phyloP scores from a whole-genome alignment of 2,329 filamentous ascomycete genomes.

The Blastomyces gilchristii region DNA sequence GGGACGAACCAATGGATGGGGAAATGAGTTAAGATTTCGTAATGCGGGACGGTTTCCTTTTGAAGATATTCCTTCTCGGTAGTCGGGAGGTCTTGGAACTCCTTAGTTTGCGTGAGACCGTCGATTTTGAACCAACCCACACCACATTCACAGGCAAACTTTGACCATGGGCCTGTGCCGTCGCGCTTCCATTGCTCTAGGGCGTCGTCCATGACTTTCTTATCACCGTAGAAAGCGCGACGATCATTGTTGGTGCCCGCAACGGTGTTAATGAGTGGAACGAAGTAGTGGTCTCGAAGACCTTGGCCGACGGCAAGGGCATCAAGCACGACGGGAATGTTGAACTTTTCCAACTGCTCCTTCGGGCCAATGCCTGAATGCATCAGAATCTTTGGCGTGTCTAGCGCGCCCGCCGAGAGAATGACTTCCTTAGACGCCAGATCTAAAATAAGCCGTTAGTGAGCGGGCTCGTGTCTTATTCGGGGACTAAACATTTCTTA shows the following conservation, averaged over 20 bases:
- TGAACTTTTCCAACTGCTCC: constrained; percentile 31
- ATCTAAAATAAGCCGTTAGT: constrained; percentile 14
- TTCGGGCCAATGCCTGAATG: constrained; percentile 41
- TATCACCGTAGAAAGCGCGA: constrained; percentile 37
- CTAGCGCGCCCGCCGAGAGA: constrained; percentile 31
- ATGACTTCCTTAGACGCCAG: constrained; percentile 32
- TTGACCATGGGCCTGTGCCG: constrained; percentile 29
- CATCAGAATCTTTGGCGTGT: constrained; percentile 36
- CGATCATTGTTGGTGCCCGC: constrained; percentile 36
- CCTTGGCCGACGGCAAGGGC: constrained; percentile 37
- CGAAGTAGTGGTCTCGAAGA: constrained; percentile 36
- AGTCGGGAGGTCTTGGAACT: constrained; percentile 43
- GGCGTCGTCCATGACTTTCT: constrained; percentile 36
- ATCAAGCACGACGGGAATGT: constrained; percentile 34
- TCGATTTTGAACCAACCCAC: constrained; percentile 37
- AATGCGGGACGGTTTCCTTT: constrained; percentile 46
- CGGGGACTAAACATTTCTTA: constrained; percentile 18
- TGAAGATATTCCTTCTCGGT: constrained; percentile 37
- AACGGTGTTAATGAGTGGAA: constrained; percentile 28
- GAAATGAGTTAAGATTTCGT: constrained; percentile 44
- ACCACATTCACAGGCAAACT: constrained; percentile 22
- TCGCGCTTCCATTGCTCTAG: constrained; percentile 41
- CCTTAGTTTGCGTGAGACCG: constrained; percentile 30
- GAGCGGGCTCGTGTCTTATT: neutral
- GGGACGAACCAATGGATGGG: constrained; percentile 37